Evolutionary conservation across 2,329 filamentous ascomycete species (phyloP).

Genomic region (Xylariales sp.): DNA sequence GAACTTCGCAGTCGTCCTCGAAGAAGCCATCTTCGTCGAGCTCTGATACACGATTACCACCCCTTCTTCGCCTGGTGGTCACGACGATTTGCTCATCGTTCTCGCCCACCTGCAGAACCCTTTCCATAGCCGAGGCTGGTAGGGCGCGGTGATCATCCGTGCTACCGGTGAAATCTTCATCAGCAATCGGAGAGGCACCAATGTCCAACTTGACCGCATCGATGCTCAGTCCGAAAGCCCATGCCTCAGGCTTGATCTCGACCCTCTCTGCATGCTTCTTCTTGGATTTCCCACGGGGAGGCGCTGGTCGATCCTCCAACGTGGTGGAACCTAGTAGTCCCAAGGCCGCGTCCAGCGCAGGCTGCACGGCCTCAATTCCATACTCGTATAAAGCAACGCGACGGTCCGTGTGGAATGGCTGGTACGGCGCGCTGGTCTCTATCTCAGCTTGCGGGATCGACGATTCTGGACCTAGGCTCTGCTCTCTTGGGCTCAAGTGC

Average conservation of each 20-base stretch:
- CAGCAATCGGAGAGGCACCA: constrained; percentile 38
- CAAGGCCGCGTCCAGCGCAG: constrained; percentile 30
- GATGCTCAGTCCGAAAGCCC: constrained; percentile 60
- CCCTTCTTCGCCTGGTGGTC: constrained; percentile 69
- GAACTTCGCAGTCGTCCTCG: constrained; percentile 86
- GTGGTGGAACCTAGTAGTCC: constrained; percentile 34
- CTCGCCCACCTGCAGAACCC: constrained; percentile 52
- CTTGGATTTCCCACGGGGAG: constrained; percentile 33
- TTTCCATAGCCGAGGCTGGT: constrained; percentile 61
- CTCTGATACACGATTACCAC: constrained; percentile 42
- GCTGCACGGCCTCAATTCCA: constrained; percentile 18
- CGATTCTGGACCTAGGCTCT: constrained; percentile 49
- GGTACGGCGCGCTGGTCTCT: constrained; percentile 91
- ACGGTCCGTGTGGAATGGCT: constrained; percentile 90
- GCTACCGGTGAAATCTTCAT: constrained; percentile 45
- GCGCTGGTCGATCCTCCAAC: constrained; percentile 32
- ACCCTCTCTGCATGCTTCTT: constrained; percentile 18
- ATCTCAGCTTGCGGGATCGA: constrained; percentile 78
- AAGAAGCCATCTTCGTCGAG: constrained; percentile 75
- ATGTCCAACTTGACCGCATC: constrained; percentile 47
- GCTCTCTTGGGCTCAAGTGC: constrained; percentile 29
- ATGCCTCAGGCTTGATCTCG: constrained; percentile 26
- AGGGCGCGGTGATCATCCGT: constrained; percentile 53
- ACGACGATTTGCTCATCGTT: constrained; percentile 76
- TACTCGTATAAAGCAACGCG: constrained; percentile 76